Evolutionary conservation across 768 basidiomycete species (phyloP).

Genomic region (Lactarius hengduanensis): DNA sequence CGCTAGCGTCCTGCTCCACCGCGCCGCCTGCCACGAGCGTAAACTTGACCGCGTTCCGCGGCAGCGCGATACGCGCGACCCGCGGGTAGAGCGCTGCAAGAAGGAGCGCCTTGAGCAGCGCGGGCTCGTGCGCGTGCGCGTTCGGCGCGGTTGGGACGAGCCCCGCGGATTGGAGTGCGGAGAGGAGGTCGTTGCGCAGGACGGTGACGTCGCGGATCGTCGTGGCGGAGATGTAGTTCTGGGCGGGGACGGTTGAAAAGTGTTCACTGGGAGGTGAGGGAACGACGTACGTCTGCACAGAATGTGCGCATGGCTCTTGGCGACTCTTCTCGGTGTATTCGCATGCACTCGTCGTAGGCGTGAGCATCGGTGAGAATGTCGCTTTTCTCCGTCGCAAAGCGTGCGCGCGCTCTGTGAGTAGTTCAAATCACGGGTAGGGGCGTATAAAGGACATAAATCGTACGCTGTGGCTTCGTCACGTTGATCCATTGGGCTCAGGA

Average conservation of each 20-base stretch:
- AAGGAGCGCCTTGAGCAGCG: conserved; percentile 80
- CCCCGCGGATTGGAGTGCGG: conserved; percentile 66
- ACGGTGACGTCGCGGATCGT: conserved; percentile 76
- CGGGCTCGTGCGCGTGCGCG: conserved; percentile 59
- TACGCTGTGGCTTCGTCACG: conserved; percentile 77
- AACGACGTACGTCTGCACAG: conserved; percentile 60
- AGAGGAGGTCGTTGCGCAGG: conserved; percentile 74
- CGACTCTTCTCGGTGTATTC: conserved; percentile 50
- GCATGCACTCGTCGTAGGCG: conserved; percentile 66
- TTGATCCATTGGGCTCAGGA: conserved; percentile 73
- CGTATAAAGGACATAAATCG: conserved; percentile 1
- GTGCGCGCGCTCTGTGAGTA: conserved; percentile 59
- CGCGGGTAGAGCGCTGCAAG: conserved; percentile 88
- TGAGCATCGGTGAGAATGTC: conserved; percentile 82
- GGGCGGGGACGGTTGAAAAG: not conserved
- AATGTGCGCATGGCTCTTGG: conserved; percentile 51
- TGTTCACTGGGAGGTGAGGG: not conserved
- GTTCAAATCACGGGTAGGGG: not conserved
- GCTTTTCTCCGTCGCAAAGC: conserved; percentile 69
- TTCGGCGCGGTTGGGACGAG: conserved; percentile 63
- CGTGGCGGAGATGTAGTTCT: conserved; percentile 82
- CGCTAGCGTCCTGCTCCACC: conserved; percentile 79
- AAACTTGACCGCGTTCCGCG: conserved; percentile 72
- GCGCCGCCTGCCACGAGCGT: conserved; percentile 84
- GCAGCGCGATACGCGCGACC: conserved; percentile 73